Percentiles rank a stretch among this genome's conserved stretches.
Evolutionary conservation across 1,284 basidiomycete genomes (phyloP).

Genomic region (Moesziomyces globuligerus): DNA sequence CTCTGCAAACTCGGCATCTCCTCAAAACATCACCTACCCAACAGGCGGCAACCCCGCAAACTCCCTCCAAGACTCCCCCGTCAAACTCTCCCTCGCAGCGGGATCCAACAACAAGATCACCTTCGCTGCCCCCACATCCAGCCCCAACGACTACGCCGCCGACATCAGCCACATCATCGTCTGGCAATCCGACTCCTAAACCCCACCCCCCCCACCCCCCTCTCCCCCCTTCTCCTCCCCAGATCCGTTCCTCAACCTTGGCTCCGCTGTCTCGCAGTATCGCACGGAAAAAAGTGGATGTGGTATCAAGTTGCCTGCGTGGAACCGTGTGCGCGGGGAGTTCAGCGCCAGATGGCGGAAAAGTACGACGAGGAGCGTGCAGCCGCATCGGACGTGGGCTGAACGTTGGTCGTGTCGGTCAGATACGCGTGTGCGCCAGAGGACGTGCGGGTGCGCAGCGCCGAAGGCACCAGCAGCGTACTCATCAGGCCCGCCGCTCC

Average conservation of each 20-base stretch:
- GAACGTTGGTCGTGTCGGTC: conserved; percentile 5
- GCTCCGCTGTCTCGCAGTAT: no score
- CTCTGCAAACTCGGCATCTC: not conserved
- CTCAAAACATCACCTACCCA: conserved; percentile 9
- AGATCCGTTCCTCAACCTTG: no score
- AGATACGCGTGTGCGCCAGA: not conserved
- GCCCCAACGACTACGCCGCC: conserved; percentile 11
- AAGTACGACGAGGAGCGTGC: conserved; percentile 14
- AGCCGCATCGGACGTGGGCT: not conserved
- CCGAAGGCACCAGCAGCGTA: not conserved
- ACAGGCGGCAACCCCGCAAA: conserved; percentile 19
- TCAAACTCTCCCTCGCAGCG: conserved; percentile 17
- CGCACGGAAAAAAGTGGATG: no score
- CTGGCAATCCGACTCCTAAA: conserved; percentile 24
- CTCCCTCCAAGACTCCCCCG: conserved; percentile 21
- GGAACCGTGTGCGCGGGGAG: not conserved
- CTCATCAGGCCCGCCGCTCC: not conserved
- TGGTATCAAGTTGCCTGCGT: not conserved
- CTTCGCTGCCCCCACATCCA: not conserved
- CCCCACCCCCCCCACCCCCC: not conserved
- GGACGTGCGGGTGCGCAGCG: not conserved
- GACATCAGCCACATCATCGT: conserved; percentile 31
- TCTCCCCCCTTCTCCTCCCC: not conserved
- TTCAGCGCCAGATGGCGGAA: conserved; percentile 23
- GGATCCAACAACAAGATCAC: conserved; percentile 22